These are phyloP conservation scores for Lupinus albus DNA, from an alignment of 306 rosid species.

Conservation along the genomic window DNA sequence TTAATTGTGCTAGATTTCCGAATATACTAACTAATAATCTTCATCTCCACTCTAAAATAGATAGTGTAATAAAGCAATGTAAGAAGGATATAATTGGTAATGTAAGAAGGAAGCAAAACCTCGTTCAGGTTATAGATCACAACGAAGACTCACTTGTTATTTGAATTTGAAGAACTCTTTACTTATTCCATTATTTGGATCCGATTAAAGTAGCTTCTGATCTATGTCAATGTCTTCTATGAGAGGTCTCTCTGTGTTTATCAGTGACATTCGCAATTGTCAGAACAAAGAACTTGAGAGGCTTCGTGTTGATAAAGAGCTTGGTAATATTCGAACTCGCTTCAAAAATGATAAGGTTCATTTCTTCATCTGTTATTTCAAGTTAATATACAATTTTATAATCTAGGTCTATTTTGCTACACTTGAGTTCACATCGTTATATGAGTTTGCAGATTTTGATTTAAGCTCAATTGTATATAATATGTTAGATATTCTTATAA, in stretches of 20 bases:
- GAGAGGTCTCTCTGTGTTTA: conserved; percentile 98
- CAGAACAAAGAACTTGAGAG: conserved; percentile 97
- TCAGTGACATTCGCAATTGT: conserved; percentile 96
- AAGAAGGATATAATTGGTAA: no score
- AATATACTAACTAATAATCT: no score
- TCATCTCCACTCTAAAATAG: no score
- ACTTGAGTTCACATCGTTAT: not conserved
- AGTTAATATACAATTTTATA: conserved; percentile 3
- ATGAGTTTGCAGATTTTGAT: not conserved
- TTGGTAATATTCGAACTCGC: conserved; percentile 95
- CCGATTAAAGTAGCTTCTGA: conserved; percentile 49
- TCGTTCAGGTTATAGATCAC: no score
- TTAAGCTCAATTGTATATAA: not conserved
- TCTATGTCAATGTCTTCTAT: conserved; percentile 94
- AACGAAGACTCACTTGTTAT: no score
- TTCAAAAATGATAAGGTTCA: conserved; percentile 99
- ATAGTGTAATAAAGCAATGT: no score
- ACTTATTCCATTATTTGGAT: conserved; percentile 51
- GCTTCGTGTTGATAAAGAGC: conserved; percentile 96
- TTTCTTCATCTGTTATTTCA: no score
- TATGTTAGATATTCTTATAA: not conserved
- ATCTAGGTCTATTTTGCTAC: not conserved
- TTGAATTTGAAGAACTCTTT: no score
- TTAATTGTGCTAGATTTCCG: no score
- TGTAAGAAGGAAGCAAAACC: no score